phyloP scores from a whole-genome alignment of 1,284 basidiomycete species.

The Gymnopus androsaceus region DNA sequence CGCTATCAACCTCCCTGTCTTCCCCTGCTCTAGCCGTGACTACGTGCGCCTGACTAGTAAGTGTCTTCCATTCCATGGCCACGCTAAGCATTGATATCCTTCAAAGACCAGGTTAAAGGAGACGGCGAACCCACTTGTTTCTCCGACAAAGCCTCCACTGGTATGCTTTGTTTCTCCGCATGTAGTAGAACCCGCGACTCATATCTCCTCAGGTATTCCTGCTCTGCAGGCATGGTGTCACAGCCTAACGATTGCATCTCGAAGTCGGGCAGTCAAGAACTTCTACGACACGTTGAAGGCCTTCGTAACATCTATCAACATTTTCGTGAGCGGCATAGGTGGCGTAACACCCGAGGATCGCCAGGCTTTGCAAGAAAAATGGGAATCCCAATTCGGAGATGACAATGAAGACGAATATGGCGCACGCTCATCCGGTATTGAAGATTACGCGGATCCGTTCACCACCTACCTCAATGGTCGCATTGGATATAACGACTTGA shows the following conservation, averaged over 20 bases:
- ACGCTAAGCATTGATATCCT: slow-evolving; percentile 11
- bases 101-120: slow-evolving; percentile 53
- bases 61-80: slow-evolving; percentile 12
- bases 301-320: slow-evolving; percentile 48
- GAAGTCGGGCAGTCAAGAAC: slow-evolving; percentile 51
- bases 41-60: slow-evolving; percentile 56
- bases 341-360: slow-evolving; percentile 53
- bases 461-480: slow-evolving; percentile 33
- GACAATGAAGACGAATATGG: slow-evolving; percentile 26
- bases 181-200: not conserved
- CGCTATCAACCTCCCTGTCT: slow-evolving; percentile 60
- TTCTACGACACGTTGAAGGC: slow-evolving; percentile 50
- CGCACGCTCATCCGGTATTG: slow-evolving; percentile 24
- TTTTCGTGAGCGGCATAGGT: slow-evolving; percentile 51
- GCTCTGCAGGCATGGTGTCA: slow-evolving; percentile 62
- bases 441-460: slow-evolving; percentile 30
- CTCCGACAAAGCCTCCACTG: slow-evolving; percentile 36
- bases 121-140: slow-evolving; percentile 62
- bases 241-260: slow-evolving; percentile 51
- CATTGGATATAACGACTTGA: slow-evolving; percentile 29
- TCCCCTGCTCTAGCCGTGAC: slow-evolving; percentile 62
- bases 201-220: slow-evolving; percentile 47
- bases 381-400: slow-evolving; percentile 44
- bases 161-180: not conserved
- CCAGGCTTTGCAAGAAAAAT: slow-evolving; percentile 48